These are phyloP conservation scores for Cercophora scortea DNA, from an alignment of 495 filamentous ascomycete genomes.

Conservation along the genomic window DNA sequence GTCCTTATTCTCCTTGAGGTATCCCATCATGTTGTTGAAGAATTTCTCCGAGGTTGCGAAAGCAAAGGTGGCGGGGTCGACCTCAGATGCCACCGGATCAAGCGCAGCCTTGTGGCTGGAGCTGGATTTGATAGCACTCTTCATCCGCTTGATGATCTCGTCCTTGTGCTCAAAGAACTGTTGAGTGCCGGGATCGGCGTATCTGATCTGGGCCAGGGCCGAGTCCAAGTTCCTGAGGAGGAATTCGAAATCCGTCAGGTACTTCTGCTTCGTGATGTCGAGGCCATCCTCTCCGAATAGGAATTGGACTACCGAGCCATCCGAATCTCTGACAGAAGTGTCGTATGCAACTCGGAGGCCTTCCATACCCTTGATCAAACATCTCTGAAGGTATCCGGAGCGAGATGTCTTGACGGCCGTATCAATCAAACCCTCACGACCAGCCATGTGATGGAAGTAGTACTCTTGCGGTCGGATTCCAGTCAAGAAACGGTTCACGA, in stretches of 20 bases:
- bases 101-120: slow-evolving; percentile 54
- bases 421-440: slow-evolving; percentile 97
- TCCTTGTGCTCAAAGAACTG: slow-evolving; percentile 40
- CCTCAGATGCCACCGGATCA: slow-evolving; percentile 67
- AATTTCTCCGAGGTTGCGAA: slow-evolving; percentile 90
- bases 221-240: slow-evolving; percentile 65
- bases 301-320: slow-evolving; percentile 91
- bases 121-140: slow-evolving; percentile 60
- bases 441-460: slow-evolving; percentile 99
- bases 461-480: slow-evolving; percentile 96
- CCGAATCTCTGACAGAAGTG: slow-evolving; percentile 84
- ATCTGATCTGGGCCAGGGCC: slow-evolving; percentile 40
- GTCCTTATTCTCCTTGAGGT: slow-evolving; percentile 69
- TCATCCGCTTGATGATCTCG: slow-evolving; percentile 69
- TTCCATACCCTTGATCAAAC: slow-evolving; percentile 98
- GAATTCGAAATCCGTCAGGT: slow-evolving; percentile 86
- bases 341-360: slow-evolving; percentile 89
- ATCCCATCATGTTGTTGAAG: slow-evolving; percentile 51
- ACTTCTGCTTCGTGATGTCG: slow-evolving; percentile 89
- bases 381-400: slow-evolving; percentile 94
- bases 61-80: slow-evolving; percentile 65
- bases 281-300: slow-evolving; percentile 94
- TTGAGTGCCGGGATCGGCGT: slow-evolving; percentile 26
- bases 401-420: slow-evolving; percentile 97
- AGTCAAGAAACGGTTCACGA: slow-evolving; percentile 94